Percentiles rank a stretch among this genome's conserved stretches.
Conservation (phyloP, 331 rosid species). For the Rosa hybrid region DNA sequence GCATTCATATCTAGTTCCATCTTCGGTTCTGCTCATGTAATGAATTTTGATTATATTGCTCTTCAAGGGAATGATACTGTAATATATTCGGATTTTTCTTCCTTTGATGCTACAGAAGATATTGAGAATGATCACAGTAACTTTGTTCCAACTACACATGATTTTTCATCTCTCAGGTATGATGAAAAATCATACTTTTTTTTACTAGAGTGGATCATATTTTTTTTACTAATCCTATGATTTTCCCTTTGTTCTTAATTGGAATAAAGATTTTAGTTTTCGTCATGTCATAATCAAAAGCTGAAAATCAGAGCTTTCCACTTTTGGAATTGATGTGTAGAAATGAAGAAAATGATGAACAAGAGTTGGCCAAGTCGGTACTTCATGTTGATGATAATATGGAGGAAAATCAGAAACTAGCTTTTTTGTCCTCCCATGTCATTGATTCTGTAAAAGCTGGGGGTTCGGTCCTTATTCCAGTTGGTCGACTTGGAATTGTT, state of each 20-base stretch:
- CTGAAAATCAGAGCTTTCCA: conserved; percentile 12
- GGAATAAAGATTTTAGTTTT: neutral
- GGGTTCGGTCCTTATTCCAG: conserved; percentile 85
- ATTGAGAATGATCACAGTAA: conserved; percentile 36
- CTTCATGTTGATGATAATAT: conserved; percentile 39
- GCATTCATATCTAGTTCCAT: conserved; percentile 73
- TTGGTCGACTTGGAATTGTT: conserved; percentile 55
- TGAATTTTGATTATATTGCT: conserved; percentile 64
- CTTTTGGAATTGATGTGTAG: conserved; percentile 15
- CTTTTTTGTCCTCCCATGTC: conserved; percentile 60
- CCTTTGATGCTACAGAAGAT: conserved; percentile 39
- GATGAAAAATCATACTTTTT: too few relatives aligned
- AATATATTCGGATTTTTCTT: conserved; percentile 82
- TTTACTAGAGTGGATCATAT: conserved; percentile 9
- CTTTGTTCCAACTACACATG: conserved; percentile 24
- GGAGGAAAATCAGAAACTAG: conserved; percentile 67
- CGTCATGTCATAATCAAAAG: neutral
- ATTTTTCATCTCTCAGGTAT: conserved; percentile 45
- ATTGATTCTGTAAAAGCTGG: conserved; percentile 63
- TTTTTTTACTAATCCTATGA: conserved; percentile 7
- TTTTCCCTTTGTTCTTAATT: conserved; percentile 10
- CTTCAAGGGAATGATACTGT: conserved; percentile 47
- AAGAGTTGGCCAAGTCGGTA: conserved; percentile 36
- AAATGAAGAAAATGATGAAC: conserved; percentile 30
- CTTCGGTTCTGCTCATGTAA: conserved; percentile 69